Evolutionary conservation across 768 basidiomycete species (phyloP), one percentile per base, ranked within the genome.

Genomic region (Amyloporia xantha): DNA sequence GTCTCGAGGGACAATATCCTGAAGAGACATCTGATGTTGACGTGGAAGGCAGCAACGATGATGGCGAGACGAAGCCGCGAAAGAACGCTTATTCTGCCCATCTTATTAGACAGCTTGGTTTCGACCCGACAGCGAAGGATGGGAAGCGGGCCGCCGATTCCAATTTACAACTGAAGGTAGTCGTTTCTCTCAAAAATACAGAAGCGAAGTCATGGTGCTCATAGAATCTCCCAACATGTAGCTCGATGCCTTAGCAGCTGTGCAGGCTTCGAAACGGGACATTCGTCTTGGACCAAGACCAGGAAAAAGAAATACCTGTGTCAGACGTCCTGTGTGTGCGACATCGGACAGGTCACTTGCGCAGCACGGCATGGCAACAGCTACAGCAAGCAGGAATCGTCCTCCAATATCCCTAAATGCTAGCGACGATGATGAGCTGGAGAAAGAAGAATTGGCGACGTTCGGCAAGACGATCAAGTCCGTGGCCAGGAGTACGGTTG

Each of bases 71-170:
- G 1, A 54, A 57, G 27, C 36, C 46, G 38, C 56, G 55, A 42
- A 79, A 74, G 59, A 69, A 65, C 39, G 74, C 78, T 1, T 91
- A 84, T 62, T 81, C 82, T 33, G 80, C 83, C 0, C 70, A 71
- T 43, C 63, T 86, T 20, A 79, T 92, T 59, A 82, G 82, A 59
- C 71, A 76, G 4, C 70, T 92, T 2, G 90, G 90, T 1, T 92
- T 91, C 51, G 86, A 92, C 65, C 90, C 90, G 21, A 78, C 80
- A 2, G 59, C 71, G 6, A 82, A 80, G 58, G 63, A 68, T 37
- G 79, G 79, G 1, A 73, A 70, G 35, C 66, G 48, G 68, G 35
- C 71, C 69, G 49, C 55, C 54, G 47, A 59, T 43, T 20, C 64
- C 7, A 68, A 66, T 10, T 63, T 75, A 19, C 73, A 78, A 62